phyloP scores from a whole-genome alignment of 768 basidiomycete genomes.

The Leccinum imitatum region DNA sequence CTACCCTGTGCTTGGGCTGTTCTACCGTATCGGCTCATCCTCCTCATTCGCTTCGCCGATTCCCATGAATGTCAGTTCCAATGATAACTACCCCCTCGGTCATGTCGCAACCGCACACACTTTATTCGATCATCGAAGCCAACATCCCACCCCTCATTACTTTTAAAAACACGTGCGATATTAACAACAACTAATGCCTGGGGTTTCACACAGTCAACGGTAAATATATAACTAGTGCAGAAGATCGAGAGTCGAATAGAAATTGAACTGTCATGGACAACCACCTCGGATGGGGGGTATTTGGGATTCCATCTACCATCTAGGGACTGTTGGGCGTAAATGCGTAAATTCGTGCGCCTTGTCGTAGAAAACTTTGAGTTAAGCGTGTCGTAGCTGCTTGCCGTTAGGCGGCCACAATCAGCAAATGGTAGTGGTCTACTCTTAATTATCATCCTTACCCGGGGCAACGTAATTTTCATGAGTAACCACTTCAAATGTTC shows the following conservation, averaged over 20 bases:
- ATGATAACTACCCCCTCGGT: neutral
- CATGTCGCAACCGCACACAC: neutral
- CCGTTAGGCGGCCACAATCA: slow-evolving; percentile 19
- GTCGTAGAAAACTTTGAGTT: slow-evolving; percentile 56
- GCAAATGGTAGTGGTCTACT: slow-evolving; percentile 16
- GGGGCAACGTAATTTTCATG: slow-evolving; percentile 75
- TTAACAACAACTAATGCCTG: slow-evolving; percentile 17
- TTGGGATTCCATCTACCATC: slow-evolving; percentile 25
- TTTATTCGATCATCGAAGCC: neutral
- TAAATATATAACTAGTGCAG: slow-evolving; percentile 26
- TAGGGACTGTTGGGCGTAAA: slow-evolving; percentile 41
- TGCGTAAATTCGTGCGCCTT: slow-evolving; percentile 58
- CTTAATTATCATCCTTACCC: slow-evolving; percentile 49
- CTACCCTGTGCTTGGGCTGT: slow-evolving; percentile 9
- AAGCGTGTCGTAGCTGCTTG: slow-evolving; percentile 47
- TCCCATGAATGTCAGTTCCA: slow-evolving; percentile 21
- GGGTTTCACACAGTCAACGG: slow-evolving; percentile 17
- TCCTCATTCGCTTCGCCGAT: neutral
- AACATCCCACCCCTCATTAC: slow-evolving; percentile 7
- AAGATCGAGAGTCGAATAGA: slow-evolving; percentile 30
- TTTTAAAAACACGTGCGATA: slow-evolving; percentile 17
- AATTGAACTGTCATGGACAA: slow-evolving; percentile 15
- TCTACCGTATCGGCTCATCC: neutral
- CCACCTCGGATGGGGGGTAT: slow-evolving; percentile 10
- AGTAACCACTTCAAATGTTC: slow-evolving; percentile 75